Conservation (phyloP, 2,329 filamentous ascomycete species). For the Fusarium sacchari region DNA sequence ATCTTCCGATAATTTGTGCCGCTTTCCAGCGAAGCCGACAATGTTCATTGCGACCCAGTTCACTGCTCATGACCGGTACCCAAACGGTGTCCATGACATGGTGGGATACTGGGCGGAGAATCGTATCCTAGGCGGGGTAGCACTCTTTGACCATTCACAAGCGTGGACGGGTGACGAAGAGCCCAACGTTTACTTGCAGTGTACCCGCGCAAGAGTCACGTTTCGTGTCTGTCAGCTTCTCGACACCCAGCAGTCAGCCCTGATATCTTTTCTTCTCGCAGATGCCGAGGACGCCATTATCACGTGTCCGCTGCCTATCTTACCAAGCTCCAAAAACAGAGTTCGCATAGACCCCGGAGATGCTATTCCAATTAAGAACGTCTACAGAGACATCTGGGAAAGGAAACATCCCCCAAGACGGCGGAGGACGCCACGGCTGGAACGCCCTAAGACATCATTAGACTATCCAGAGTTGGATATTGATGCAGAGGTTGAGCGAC, state of each 20-base stretch:
- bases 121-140: constrained; percentile 16
- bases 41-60: constrained; percentile 14
- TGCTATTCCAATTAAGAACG: not conserved
- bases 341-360: constrained; percentile 3
- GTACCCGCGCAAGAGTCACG: not conserved
- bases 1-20: not conserved
- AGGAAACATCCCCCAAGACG: not conserved
- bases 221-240: constrained; percentile 18
- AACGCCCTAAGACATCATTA: not conserved
- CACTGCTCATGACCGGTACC: constrained; percentile 3
- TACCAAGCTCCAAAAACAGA: not conserved
- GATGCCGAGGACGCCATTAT: not conserved
- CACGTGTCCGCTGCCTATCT: not conserved
- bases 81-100: constrained; percentile 6
- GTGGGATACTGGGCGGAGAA: constrained; percentile 23
- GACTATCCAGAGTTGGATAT: not conserved
- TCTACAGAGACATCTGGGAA: constrained; percentile 23
- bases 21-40: not conserved
- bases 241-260: constrained; percentile 5
- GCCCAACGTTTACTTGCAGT: constrained; percentile 17
- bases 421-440: not conserved
- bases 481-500: not conserved
- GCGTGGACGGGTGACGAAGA: not conserved
- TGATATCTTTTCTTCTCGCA: constrained; percentile 7
- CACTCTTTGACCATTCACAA: constrained; percentile 6